A percentile compares a stretch with the other conserved stretches of the same genome.
Evolutionary conservation across 73 alveolate genomes (phyloP).

Genomic region (Symbiodinium pilosum): DNA sequence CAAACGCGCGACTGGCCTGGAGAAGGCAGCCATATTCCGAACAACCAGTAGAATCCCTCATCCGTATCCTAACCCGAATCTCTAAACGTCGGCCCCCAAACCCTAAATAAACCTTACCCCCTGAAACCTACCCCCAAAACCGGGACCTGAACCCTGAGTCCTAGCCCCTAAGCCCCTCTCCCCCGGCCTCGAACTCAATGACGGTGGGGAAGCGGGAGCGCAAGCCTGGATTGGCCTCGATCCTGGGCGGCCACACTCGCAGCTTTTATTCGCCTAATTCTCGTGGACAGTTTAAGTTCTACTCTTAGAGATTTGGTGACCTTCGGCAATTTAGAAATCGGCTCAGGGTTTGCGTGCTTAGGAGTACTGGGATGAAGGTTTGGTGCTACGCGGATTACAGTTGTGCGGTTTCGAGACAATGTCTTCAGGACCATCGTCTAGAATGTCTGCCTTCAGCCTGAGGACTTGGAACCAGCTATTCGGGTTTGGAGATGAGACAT

Average conservation of each 20-base stretch:
- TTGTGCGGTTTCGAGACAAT: neutral
- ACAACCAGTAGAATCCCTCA: too few species aligned
- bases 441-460: too few species aligned
- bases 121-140: neutral
- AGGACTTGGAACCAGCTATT: too few species aligned
- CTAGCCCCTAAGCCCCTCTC: neutral
- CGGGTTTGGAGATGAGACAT: too few species aligned
- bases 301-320: neutral
- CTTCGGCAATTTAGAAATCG: neutral
- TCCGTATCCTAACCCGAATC: too few species aligned
- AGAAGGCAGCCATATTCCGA: too few species aligned
- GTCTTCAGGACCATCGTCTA: too few species aligned
- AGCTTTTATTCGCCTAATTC: too few species aligned
- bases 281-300: neutral
- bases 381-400: neutral
- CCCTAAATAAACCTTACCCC: neutral
- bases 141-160: neutral
- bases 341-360: neutral
- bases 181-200: constrained; percentile 50
- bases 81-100: neutral
- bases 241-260: constrained; percentile 1
- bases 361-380: neutral
- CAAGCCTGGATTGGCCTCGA: constrained; percentile 84
- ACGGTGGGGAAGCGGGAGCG: constrained; percentile 87
- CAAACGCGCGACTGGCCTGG: too few species aligned